Percentiles rank a stretch among this genome's conserved stretches.
Evolutionary conservation across 805 yeast species (phyloP).

Genomic region (Candida awuae): DNA sequence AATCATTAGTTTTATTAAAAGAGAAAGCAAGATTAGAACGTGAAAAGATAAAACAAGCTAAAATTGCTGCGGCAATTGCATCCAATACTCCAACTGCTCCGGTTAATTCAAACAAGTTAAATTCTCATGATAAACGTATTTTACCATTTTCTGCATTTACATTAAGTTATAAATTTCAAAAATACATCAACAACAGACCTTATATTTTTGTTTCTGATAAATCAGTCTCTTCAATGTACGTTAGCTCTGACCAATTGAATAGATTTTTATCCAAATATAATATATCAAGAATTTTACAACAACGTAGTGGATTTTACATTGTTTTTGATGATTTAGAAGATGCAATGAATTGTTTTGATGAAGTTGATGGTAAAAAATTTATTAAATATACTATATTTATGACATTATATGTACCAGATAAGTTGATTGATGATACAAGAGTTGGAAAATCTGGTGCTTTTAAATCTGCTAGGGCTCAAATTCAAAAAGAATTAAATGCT

Average conservation of each 20-base stretch:
- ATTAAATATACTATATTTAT: slow-evolving; percentile 43
- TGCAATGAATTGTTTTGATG: slow-evolving; percentile 50
- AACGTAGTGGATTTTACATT: slow-evolving; percentile 58
- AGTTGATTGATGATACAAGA: slow-evolving; percentile 23
- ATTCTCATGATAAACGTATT: slow-evolving; percentile 29
- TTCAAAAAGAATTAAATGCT: slow-evolving; percentile 56
- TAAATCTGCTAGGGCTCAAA: slow-evolving; percentile 49
- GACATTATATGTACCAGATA: slow-evolving; percentile 50
- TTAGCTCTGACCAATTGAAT: slow-evolving; percentile 51
- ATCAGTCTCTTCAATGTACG: slow-evolving; percentile 39
- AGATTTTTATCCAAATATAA: slow-evolving; percentile 48
- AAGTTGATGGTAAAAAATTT: slow-evolving; percentile 51
- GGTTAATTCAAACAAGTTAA: slow-evolving; percentile 9
- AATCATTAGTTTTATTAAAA: background rate
- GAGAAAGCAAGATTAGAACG: background rate
- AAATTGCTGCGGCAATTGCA: background rate
- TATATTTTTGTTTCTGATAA: slow-evolving; percentile 47
- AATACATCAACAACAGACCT: slow-evolving; percentile 48
- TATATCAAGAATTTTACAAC: slow-evolving; percentile 60
- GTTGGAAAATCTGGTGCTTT: slow-evolving; percentile 31
- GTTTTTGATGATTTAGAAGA: slow-evolving; percentile 56
- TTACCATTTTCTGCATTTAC: slow-evolving; percentile 17
- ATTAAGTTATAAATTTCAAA: slow-evolving; percentile 43
- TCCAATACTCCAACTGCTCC: slow-evolving; percentile 2
- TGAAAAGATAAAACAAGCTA: background rate